A percentile compares a stretch with the other conserved stretches of the same genome.
Evolutionary conservation across 2,329 filamentous ascomycete genomes (phyloP).

Genomic region (Dendryphion nanum): DNA sequence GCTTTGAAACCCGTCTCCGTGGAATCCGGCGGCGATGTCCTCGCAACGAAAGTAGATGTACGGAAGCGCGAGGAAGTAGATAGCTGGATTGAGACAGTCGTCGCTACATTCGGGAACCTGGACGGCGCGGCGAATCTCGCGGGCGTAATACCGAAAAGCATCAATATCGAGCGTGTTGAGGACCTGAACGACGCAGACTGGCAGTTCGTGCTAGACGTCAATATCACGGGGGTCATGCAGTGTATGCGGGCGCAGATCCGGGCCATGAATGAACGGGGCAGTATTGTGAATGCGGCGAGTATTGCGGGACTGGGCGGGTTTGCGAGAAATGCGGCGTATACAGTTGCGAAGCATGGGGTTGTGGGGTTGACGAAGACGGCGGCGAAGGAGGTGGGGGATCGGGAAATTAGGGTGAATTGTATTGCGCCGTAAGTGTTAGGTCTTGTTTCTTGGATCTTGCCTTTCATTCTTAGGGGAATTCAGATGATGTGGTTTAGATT

Average conservation of each 20-base stretch:
- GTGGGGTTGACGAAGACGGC: slow-evolving; percentile 36
- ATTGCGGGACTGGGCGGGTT: slow-evolving; percentile 51
- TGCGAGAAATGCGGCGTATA: slow-evolving; percentile 33
- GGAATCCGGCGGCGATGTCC: slow-evolving; percentile 4
- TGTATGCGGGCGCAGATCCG: slow-evolving; percentile 31
- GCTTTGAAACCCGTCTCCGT: slow-evolving; percentile 2
- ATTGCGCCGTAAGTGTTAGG: slow-evolving; percentile 22
- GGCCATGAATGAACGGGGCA: slow-evolving; percentile 37
- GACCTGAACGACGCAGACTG: slow-evolving; percentile 38
- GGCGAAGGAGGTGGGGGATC: slow-evolving; percentile 35
- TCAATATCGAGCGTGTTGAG: slow-evolving; percentile 26
- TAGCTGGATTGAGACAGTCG: slow-evolving; percentile 36
- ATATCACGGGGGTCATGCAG: slow-evolving; percentile 37
- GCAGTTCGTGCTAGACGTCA: slow-evolving; percentile 32
- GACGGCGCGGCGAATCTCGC: slow-evolving; percentile 43
- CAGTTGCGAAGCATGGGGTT: slow-evolving; percentile 36
- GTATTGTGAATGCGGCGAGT: slow-evolving; percentile 47
- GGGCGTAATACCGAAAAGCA: slow-evolving; percentile 46
- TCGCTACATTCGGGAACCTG: slow-evolving; percentile 31
- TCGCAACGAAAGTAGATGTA: slow-evolving; percentile 29
- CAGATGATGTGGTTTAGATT: no score
- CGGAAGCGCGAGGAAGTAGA: slow-evolving; percentile 30
- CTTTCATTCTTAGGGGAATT: background rate
- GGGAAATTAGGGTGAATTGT: slow-evolving; percentile 23
- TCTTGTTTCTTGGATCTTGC: background rate